Percentiles rank a stretch among this genome's conserved stretches.
These are phyloP conservation scores for Pyrenopolyporus hunteri DNA, from an alignment of 495 filamentous ascomycete genomes.

Conservation along the genomic window DNA sequence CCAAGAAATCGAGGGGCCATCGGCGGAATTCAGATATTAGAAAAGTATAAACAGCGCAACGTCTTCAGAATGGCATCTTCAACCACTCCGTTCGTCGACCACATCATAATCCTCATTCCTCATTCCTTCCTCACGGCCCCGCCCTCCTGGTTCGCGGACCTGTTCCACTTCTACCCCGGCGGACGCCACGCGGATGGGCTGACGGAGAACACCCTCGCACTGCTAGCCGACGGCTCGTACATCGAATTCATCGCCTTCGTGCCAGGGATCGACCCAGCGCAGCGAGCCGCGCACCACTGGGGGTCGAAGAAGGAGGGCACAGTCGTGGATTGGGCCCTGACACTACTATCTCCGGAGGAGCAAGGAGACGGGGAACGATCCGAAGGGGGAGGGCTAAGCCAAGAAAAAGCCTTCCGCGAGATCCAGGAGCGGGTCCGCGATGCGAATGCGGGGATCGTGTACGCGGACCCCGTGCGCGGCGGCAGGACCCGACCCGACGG, in stretches of 20 bases:
- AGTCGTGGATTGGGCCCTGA: constrained; percentile 63
- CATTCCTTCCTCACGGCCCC: constrained; percentile 45
- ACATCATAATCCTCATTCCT: constrained; percentile 63
- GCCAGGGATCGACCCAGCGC: constrained; percentile 45
- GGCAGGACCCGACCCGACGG: constrained; percentile 55
- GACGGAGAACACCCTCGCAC: constrained; percentile 62
- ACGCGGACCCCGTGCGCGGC: constrained; percentile 49
- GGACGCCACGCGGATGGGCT: constrained; percentile 58
- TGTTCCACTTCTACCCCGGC: constrained; percentile 62
- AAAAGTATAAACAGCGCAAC: background rate
- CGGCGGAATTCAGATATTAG: background rate
- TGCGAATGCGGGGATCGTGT: constrained; percentile 44
- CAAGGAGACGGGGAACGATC: constrained; percentile 8
- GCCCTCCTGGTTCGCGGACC: constrained; percentile 54
- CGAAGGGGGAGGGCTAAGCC: constrained; percentile 25
- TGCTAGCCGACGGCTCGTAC: constrained; percentile 63
- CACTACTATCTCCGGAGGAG: constrained; percentile 25
- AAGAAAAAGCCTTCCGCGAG: constrained; percentile 37
- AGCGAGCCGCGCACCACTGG: constrained; percentile 57
- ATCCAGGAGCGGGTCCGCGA: constrained; percentile 38
- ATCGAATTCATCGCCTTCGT: constrained; percentile 67
- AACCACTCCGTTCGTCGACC: constrained; percentile 52
- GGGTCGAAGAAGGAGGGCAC: constrained; percentile 50
- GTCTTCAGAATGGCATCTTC: constrained; percentile 9
- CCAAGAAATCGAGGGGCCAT: too few relatives aligned